A percentile compares a stretch with the other conserved stretches of the same genome.
phyloP scores from a whole-genome alignment of 164 flowering plant species.

The Taxillus chinensis region DNA sequence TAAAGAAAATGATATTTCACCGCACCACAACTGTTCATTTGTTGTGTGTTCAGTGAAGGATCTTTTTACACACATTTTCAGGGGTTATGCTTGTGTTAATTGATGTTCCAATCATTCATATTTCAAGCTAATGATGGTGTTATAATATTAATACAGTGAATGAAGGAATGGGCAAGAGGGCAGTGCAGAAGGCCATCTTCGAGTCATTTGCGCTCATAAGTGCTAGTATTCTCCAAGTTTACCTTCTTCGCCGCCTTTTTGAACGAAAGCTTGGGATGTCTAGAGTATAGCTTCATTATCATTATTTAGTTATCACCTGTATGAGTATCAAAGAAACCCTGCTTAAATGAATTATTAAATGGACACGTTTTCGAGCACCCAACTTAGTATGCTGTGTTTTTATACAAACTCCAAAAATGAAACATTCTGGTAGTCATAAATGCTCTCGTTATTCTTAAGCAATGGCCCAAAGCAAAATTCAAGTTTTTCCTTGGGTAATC shows the following conservation, averaged over 20 bases:
- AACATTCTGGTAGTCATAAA: too few species aligned
- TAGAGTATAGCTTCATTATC: not conserved
- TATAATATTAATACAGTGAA: not conserved
- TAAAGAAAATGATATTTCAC: too few species aligned
- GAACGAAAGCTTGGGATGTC: constrained; percentile 5
- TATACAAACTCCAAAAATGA: too few species aligned
- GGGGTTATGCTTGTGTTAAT: not conserved
- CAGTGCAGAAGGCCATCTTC: constrained; percentile 1
- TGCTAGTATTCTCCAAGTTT: constrained; percentile 4
- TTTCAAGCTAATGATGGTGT: not conserved
- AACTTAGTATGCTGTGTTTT: too few species aligned
- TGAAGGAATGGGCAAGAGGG: constrained; percentile 3
- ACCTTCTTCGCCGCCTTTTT: constrained; percentile 5
- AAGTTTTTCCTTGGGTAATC: too few species aligned
- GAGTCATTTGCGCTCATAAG: not conserved
- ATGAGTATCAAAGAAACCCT: not conserved
- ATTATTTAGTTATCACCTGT: not conserved
- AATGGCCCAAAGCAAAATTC: too few species aligned
- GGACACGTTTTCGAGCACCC: too few species aligned
- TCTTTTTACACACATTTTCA: not conserved
- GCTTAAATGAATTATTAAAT: not conserved
- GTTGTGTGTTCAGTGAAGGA: not conserved
- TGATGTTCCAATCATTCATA: not conserved
- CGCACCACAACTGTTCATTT: not conserved
- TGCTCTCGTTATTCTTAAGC: too few species aligned